Percentiles rank a stretch among this genome's conserved stretches.
phyloP scores from a whole-genome alignment of 1,284 basidiomycete genomes.

The Exobasidium rhododendri region DNA sequence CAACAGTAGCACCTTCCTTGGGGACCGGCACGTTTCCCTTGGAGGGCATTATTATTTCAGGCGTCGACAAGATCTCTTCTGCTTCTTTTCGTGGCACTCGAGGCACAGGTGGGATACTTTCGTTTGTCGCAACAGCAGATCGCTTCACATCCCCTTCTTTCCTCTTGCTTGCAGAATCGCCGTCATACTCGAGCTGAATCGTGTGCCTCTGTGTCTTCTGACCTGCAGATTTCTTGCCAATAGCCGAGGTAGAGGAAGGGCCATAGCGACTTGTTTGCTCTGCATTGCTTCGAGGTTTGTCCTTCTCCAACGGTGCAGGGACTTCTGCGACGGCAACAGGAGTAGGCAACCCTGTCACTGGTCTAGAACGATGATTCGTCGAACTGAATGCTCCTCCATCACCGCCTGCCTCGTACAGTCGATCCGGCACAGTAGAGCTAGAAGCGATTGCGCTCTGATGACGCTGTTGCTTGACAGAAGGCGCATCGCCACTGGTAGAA shows the following conservation, averaged over 20 bases:
- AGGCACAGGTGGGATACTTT: background rate
- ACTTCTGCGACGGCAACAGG: background rate
- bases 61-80: background rate
- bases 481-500: slow-evolving; percentile 7
- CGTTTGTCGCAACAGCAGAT: background rate
- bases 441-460: slow-evolving; percentile 28
- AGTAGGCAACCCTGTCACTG: slow-evolving; percentile 17
- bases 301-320: background rate
- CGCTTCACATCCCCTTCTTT: background rate
- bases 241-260: background rate
- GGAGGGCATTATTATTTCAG: background rate
- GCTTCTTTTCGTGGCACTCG: background rate
- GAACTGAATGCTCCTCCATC: background rate
- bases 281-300: background rate
- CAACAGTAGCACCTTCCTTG: background rate
- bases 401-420: slow-evolving; percentile 7
- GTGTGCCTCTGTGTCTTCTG: slow-evolving; percentile 46
- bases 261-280: background rate
- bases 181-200: slow-evolving; percentile 47
- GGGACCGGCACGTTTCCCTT: background rate
- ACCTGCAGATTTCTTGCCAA: background rate
- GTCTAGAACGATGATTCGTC: slow-evolving; percentile 14
- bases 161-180: background rate
- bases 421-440: slow-evolving; percentile 21
- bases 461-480: slow-evolving; percentile 19